These are phyloP conservation scores for Inga leiocalycina DNA, from an alignment of 306 rosid genomes.

Conservation along the genomic window DNA sequence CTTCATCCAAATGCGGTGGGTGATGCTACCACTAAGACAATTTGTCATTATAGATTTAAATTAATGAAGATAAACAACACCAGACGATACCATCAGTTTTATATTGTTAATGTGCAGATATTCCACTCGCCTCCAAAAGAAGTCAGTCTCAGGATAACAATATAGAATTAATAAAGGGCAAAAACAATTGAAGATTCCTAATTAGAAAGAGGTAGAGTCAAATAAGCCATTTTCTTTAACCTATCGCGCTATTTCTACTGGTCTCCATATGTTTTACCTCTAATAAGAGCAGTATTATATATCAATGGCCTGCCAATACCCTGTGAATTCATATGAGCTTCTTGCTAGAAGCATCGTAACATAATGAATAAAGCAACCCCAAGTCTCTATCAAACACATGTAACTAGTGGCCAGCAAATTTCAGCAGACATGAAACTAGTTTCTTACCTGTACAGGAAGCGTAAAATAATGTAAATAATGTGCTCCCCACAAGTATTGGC, in stretches of 20 bases:
- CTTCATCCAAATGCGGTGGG: too few species aligned
- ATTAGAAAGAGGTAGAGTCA: background rate
- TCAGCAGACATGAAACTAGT: background rate
- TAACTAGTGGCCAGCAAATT: slow-evolving; percentile 11
- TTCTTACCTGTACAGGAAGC: background rate
- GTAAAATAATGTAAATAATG: slow-evolving; percentile 5
- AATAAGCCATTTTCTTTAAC: background rate
- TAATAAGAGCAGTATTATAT: background rate
- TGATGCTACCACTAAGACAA: too few species aligned
- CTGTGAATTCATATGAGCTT: background rate
- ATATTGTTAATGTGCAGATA: background rate
- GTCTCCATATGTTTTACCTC: background rate
- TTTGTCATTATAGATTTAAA: background rate
- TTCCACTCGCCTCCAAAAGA: background rate
- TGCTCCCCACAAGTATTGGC: background rate
- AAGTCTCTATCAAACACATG: slow-evolving; percentile 2
- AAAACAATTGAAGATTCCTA: background rate
- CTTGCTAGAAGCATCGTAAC: background rate
- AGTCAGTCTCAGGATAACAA: background rate
- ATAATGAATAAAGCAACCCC: slow-evolving; percentile 6
- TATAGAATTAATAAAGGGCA: background rate
- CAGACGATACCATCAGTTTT: background rate
- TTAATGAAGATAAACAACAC: background rate
- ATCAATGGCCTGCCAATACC: background rate
- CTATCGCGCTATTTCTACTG: background rate